These are phyloP conservation scores for Gonium pectorale DNA, from an alignment of 139 green algal genomes.

Conservation along the genomic window DNA sequence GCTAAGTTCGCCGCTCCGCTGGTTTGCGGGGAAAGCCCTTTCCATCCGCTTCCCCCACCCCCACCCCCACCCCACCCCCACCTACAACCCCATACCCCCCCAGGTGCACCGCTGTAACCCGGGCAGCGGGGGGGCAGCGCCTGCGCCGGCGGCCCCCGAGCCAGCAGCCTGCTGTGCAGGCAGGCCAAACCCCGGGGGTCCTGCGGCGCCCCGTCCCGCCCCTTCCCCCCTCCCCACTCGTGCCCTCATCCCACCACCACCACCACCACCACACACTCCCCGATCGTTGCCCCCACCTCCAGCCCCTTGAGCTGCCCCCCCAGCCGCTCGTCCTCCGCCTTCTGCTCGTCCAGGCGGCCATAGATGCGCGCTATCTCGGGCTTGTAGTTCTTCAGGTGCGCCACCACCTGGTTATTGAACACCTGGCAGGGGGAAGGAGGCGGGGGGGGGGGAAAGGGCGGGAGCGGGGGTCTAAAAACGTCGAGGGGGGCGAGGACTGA, in stretches of 20 bases:
- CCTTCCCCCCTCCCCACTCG: not conserved
- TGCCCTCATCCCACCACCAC: not conserved
- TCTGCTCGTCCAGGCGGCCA: not conserved
- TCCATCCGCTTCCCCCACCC: not conserved
- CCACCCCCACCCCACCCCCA: not conserved
- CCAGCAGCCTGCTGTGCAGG: not conserved
- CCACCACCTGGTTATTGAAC: slow-evolving; percentile 40
- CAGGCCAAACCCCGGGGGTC: not conserved
- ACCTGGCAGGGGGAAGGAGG: not conserved
- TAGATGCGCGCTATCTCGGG: slow-evolving; percentile 27
- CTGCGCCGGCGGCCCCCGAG: not conserved
- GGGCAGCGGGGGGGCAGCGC: too few relatives aligned
- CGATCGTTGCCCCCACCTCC: not conserved
- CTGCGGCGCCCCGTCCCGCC: not conserved
- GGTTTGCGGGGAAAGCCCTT: too few relatives aligned
- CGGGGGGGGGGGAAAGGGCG: not conserved
- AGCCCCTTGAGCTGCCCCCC: not conserved
- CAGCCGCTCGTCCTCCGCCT: not conserved
- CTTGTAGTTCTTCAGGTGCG: slow-evolving; percentile 44
- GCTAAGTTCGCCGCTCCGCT: not conserved
- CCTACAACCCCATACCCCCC: not conserved
- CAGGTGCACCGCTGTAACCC: not conserved
- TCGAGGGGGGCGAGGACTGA: not conserved
- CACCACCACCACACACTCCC: not conserved
- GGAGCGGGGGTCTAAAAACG: not conserved